Evolutionary conservation across 1,284 basidiomycete genomes (phyloP).

Genomic region (Waitea zeae): DNA sequence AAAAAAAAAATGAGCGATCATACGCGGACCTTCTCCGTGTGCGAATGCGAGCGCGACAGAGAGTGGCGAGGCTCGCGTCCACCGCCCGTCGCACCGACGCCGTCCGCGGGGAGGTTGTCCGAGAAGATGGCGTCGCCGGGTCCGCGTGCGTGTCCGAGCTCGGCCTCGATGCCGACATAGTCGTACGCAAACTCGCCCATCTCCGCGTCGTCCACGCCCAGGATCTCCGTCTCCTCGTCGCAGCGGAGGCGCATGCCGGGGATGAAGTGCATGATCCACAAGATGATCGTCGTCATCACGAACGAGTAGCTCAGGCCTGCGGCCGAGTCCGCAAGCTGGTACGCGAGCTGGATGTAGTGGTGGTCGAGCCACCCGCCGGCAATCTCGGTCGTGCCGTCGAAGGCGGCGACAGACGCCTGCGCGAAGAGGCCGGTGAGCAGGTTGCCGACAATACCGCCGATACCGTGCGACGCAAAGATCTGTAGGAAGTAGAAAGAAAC

Average conservation of each 20-base stretch:
- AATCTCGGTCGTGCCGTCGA: constrained; percentile 65
- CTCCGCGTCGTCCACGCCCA: constrained; percentile 88
- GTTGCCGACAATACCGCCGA: constrained; percentile 84
- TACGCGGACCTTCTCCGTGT: too few species aligned
- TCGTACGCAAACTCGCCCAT: constrained; percentile 94
- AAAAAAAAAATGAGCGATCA: too few species aligned
- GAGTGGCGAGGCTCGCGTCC: constrained; percentile 8
- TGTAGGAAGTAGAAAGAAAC: constrained; percentile 10
- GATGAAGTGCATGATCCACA: constrained; percentile 88
- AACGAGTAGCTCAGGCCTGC: constrained; percentile 70
- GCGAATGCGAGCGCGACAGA: background rate
- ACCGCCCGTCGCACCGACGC: constrained; percentile 4
- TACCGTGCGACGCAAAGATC: constrained; percentile 82
- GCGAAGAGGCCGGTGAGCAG: constrained; percentile 78
- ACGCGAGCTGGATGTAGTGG: constrained; percentile 70
- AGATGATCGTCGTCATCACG: constrained; percentile 75
- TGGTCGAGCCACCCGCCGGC: constrained; percentile 86
- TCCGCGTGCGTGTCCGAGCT: constrained; percentile 14
- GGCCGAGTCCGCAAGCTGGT: constrained; percentile 72
- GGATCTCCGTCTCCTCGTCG: constrained; percentile 72
- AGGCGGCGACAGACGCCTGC: constrained; percentile 66
- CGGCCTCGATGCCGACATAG: constrained; percentile 62
- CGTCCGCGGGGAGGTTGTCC: constrained; percentile 2
- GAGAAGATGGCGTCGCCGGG: background rate
- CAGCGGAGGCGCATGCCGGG: constrained; percentile 71